Conservation (phyloP, 345 rosid species). For the Linum lewisii region DNA sequence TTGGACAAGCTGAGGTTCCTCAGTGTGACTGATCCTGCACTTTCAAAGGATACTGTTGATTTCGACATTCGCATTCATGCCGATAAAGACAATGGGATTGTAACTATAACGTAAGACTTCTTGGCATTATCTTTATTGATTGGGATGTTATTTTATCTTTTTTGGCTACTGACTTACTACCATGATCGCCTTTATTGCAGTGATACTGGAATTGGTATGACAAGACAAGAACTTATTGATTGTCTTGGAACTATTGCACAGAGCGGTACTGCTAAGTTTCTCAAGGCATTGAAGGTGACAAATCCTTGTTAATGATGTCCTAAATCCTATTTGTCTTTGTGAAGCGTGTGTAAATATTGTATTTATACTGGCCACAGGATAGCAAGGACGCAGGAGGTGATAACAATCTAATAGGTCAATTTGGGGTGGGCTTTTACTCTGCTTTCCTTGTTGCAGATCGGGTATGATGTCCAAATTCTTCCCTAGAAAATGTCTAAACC, state of each 20-base stretch:
- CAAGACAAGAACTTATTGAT: constrained; percentile 79
- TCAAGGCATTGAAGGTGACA: constrained; percentile 78
- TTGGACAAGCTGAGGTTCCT: constrained; percentile 87
- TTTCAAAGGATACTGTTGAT: constrained; percentile 58
- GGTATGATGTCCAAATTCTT: constrained; percentile 26
- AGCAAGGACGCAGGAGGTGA: constrained; percentile 76
- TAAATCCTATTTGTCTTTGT: neutral
- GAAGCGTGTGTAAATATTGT: neutral
- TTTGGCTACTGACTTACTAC: neutral
- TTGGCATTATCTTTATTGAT: neutral
- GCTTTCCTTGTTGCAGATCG: constrained; percentile 83
- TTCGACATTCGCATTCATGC: constrained; percentile 83
- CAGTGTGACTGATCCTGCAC: constrained; percentile 66
- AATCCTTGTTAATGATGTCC: neutral
- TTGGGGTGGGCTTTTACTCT: constrained; percentile 98
- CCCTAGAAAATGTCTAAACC: neutral
- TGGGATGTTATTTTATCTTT: constrained; percentile 2
- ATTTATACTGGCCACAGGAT: constrained; percentile 42
- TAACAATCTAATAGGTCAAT: constrained; percentile 89
- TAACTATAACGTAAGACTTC: constrained; percentile 56
- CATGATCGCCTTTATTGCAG: constrained; percentile 30
- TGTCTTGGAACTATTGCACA: constrained; percentile 98
- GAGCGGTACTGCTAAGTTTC: constrained; percentile 96
- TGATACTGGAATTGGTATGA: constrained; percentile 96
- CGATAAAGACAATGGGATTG: constrained; percentile 73